Conservation (phyloP, 805 yeast species). For the Metschnikowia baotianmanensis region DNA sequence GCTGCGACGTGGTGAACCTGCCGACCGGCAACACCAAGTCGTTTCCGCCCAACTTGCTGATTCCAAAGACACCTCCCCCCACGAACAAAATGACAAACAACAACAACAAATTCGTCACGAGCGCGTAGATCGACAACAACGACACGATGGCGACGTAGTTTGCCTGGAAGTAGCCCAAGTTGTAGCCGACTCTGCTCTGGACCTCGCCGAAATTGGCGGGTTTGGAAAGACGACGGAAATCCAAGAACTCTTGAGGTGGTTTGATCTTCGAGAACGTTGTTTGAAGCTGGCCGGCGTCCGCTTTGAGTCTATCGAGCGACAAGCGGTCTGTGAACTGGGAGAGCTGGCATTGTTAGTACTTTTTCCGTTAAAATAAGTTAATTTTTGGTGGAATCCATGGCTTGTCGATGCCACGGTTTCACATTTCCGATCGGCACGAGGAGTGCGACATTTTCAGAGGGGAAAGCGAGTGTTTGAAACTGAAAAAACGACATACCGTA, state of each 20-base stretch:
- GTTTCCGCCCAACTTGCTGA: conserved; percentile 74
- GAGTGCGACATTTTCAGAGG: neutral
- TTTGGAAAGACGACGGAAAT: conserved; percentile 81
- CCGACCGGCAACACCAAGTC: conserved; percentile 78
- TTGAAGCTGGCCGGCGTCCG: conserved; percentile 46
- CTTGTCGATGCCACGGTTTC: no score
- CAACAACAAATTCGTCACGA: conserved; percentile 80
- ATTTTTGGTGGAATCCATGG: no score
- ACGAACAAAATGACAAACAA: conserved; percentile 78
- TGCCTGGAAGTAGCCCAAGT: conserved; percentile 81
- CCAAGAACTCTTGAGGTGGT: conserved; percentile 93
- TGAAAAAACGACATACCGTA: conserved; percentile 32
- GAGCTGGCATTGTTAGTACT: conserved; percentile 8
- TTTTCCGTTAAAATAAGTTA: no score
- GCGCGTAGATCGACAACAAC: conserved; percentile 74
- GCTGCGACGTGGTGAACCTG: conserved; percentile 68
- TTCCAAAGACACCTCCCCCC: conserved; percentile 72
- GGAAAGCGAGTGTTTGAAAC: neutral
- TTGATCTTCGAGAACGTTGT: conserved; percentile 66
- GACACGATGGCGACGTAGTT: conserved; percentile 78
- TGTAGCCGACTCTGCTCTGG: conserved; percentile 85
- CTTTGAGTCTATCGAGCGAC: conserved; percentile 24
- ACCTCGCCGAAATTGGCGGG: conserved; percentile 87
- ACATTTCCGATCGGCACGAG: no score
- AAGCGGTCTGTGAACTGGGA: conserved; percentile 21